Evolutionary conservation across 1,284 basidiomycete species (phyloP), one percentile per base, ranked within the genome.

Genomic region (Leccinum subrobustum): DNA sequence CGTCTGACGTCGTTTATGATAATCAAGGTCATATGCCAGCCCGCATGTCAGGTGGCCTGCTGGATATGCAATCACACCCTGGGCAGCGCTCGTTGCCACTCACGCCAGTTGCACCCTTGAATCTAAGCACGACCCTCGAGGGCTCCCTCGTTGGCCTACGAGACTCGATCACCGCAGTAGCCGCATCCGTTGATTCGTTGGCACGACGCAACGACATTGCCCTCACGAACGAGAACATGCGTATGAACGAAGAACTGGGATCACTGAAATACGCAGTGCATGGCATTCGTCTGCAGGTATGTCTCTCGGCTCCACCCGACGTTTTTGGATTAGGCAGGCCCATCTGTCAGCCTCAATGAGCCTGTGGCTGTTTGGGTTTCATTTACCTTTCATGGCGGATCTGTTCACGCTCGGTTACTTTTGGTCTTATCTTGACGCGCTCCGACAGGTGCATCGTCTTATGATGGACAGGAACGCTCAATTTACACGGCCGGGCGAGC

Each of bases 261-360:
- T 85, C 86, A 9, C 69, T 95, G 60, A 81, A 89, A 59, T 88
- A 85, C 20, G 87, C 84, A 56, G 81, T 94, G 51, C 87, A 92
- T 63, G 91, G 91, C 0, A 75, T 95, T 62, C 80, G 92, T 52
- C 90, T 93, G 83, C 92, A 93, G 81, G 86, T 91, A 64, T 27
- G 78, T 47, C 18, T 73, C 33, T 29, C 16, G 12, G 55, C 54
- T 56, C 57, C 59, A 60, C 20, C 27, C 1, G 31, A 1, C 31
- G 50, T 56, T 57, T 61, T 57, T 58, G 58, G 57, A 56, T 48
- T 48, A 47, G 42, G 18, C 39, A 42, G 39, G 39, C n/a, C 11
- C 23, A 5, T 58, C 39, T 29, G 51, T 54, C 56, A 31, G 55
- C 48, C 27, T 16, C 25, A 51, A 52, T 37, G 18, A 35, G 54